Percentiles rank a stretch among this genome's conserved stretches.
Evolutionary conservation across 768 basidiomycete species (phyloP).

Genomic region (Sporobolomyces roseus): DNA sequence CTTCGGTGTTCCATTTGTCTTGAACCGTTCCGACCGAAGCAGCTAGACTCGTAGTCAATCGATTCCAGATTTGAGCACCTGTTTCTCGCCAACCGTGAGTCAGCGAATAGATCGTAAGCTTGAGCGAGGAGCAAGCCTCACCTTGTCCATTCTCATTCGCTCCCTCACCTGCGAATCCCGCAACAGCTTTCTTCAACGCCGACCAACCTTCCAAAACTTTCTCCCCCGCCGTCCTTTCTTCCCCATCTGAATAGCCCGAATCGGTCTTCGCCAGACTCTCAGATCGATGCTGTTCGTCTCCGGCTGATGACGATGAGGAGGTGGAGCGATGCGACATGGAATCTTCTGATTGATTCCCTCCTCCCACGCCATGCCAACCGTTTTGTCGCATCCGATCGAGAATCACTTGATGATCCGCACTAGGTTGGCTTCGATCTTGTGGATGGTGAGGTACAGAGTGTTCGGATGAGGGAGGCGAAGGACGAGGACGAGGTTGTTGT

Average conservation of each 20-base stretch:
- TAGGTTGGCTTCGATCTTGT: neutral
- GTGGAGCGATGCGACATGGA: constrained; percentile 3
- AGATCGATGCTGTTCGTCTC: neutral
- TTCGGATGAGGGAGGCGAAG: too few relatives aligned
- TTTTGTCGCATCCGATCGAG: constrained; percentile 8
- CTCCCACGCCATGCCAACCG: constrained; percentile 6
- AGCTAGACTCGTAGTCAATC: constrained; percentile 6
- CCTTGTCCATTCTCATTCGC: neutral
- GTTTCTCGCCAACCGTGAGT: too few relatives aligned
- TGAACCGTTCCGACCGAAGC: constrained; percentile 8
- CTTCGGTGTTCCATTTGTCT: neutral
- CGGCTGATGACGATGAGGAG: neutral
- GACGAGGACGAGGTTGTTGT: too few relatives aligned
- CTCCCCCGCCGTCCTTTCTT: constrained; percentile 3
- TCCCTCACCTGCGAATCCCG: neutral
- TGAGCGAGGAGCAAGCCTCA: neutral
- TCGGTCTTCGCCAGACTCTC: neutral
- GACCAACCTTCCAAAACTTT: constrained; percentile 17
- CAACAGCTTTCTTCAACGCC: constrained; percentile 17
- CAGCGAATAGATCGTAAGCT: too few relatives aligned
- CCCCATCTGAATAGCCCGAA: constrained; percentile 5
- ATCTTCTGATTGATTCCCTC: neutral
- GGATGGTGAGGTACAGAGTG: too few relatives aligned
- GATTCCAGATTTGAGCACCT: constrained; percentile 13
- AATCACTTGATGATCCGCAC: neutral